Base-by-base conservation (phyloP, 106 monocot species). In the Dendrobium huoshanense region DNA sequence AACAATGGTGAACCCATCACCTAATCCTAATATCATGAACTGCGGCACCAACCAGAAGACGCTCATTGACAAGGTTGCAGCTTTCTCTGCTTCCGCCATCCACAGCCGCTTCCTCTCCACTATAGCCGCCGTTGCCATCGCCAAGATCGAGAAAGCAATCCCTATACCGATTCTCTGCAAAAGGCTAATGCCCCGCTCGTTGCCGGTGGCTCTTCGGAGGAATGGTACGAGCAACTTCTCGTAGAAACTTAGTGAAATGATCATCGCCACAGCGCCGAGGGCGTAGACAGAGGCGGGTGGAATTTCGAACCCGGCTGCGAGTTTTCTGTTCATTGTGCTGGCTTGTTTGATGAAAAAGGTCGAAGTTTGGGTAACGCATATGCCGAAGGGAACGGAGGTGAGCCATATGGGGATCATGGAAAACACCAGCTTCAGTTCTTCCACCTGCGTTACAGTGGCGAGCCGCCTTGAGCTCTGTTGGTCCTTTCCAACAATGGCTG, bases 281-380 rank as follows among this genome's bases (percentile, higher is more conserved):
- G 91, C 72, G 85, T 64, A 91, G 79, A 90, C 17, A 31, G 90
- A 87, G 47, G 93, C 89, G 24, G 93, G 85, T 0, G 96, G 96
- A 43, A 93, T 85, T 70, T 85, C 85, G 78, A 96, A 87, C 19
- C 47, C 20, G 40, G 42, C 19, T 10, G 70, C 72, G 24, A 93
- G 41, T 19, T 24, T 82, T 29, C 90, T 68, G 84, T 95, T 49
- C 91, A 93, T 91, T 40, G 56, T 79, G 82, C 88, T 84, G 0
- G 82, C 87, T 75, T 93, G 96, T 76, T 96, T 96, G 85, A 93
- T 85, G 91, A 93, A 96, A 86, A 95, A 90, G 85, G 96, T 93
- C 22, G 84, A 80, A 5, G 84, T 45, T 47, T 96, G 96, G 2
- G 90, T 85, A 6, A 90, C 78, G 64, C 81, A 84, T 1, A 91